Evolutionary conservation across 129 eudicot species (phyloP), one percentile per base, ranked within the genome.

Genomic region (Flaveria brownii): DNA sequence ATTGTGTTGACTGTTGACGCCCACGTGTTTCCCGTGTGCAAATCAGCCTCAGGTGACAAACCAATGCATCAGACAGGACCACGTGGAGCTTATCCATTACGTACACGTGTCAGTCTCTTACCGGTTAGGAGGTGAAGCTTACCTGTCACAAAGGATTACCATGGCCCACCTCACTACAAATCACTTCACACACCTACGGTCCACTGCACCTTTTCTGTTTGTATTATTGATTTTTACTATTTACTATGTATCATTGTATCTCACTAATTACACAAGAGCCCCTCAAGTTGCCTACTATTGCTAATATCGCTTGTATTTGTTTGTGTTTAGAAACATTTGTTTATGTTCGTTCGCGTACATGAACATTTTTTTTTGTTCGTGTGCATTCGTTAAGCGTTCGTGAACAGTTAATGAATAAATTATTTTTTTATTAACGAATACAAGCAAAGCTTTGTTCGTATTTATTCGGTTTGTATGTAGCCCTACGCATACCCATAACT

Each of bases 61-160:
- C 51, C 25, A 79, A 36, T 72, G 17, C 65, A 72, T 65, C 59
- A 49, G 72, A 75, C 77, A 69, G 52, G 60, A 70, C 45, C 59
- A 76, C 68, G 71, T 75, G 84, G 72, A 17, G 25, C 42, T 70
- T 81, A 81, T 81, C 77, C 67, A 0, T 47, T 33, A 49, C 77
- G 77, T 41, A 75, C 84, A 81, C 84, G 81, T 76, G 81, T 75
- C 84, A 70, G 73, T 75, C 42, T 59, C 41, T 4, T 36, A 81
- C 73, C 20, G 60, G n/a, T 61, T 69, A 75, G 80, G 67, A 59
- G 72, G 84, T 49, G 68, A 61, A 16, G 82, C 81, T 62, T 83
- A 79, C 78, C 81, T 83, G 84, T 79, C 84, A n/a, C 13, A 42
- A 26, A 61, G 79, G 80, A 52, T 52, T 76, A 42, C 68, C 1